phyloP scores from a whole-genome alignment of 2,329 filamentous ascomycete genomes.

The Xylariaceae sp. region DNA sequence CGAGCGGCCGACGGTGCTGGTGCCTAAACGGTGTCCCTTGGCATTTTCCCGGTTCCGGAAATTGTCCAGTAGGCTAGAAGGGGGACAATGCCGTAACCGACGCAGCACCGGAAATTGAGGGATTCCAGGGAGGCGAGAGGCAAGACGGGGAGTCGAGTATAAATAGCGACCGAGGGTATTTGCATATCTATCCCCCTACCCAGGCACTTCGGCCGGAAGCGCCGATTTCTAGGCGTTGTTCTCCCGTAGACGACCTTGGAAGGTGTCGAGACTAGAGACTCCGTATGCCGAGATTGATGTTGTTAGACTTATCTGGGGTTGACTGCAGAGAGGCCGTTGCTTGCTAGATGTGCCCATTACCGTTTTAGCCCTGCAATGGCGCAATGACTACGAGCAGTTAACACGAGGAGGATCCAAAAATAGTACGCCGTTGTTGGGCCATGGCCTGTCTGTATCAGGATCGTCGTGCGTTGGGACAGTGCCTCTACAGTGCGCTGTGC shows the following conservation, averaged over 20 bases:
- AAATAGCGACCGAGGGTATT: neutral
- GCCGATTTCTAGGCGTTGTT: neutral
- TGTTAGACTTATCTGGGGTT: neutral
- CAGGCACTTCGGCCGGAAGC: neutral
- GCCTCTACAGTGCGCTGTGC: neutral
- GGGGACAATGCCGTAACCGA: neutral
- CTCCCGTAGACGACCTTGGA: too few relatives aligned
- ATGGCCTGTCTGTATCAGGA: neutral
- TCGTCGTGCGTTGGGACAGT: neutral
- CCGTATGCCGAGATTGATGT: too few relatives aligned
- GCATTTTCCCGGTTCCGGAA: neutral
- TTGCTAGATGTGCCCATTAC: too few relatives aligned
- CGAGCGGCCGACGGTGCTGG: neutral
- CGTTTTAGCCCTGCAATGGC: too few relatives aligned
- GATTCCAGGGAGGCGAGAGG: neutral
- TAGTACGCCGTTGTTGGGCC: neutral
- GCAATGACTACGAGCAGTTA: neutral
- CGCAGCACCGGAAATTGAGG: neutral
- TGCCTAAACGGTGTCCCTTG: neutral
- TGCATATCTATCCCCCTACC: neutral
- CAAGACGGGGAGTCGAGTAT: neutral
- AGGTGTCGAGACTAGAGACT: too few relatives aligned
- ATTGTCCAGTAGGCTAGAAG: neutral
- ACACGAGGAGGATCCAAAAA: neutral
- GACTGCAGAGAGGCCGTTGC: neutral